Evolutionary conservation across 495 filamentous ascomycete species (phyloP).

Genomic region (Rusavskia elegans): DNA sequence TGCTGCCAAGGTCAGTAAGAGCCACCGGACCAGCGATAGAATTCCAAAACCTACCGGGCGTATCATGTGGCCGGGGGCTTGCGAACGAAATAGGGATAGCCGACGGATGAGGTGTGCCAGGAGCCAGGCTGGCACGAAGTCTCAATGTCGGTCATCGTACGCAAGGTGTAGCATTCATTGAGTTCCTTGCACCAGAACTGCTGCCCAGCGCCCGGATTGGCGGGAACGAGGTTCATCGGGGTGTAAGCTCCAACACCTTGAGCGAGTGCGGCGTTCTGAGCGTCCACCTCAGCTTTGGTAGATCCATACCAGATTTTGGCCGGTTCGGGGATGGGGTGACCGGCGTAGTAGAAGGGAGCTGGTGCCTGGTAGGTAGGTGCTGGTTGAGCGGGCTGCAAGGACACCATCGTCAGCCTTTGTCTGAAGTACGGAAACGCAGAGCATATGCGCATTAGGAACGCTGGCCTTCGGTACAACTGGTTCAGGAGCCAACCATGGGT

Average conservation of each 20-base stretch:
- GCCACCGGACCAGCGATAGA: not conserved
- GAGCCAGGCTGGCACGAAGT: constrained; percentile 14
- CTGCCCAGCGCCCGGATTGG: constrained; percentile 3
- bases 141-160: constrained; percentile 13
- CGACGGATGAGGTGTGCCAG: constrained; percentile 7
- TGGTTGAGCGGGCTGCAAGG: not conserved
- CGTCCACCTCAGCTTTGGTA: constrained; percentile 8
- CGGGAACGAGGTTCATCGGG: constrained; percentile 5
- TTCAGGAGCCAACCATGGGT: not conserved
- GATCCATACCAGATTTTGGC: constrained; percentile 1
- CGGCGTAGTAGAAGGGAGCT: not conserved
- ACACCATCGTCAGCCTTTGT: not conserved
- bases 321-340: not conserved
- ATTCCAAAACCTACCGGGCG: not conserved
- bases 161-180: constrained; percentile 12
- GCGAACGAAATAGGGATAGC: constrained; percentile 11
- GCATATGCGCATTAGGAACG: not conserved
- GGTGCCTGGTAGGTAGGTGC: not conserved
- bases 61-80: constrained; percentile 1
- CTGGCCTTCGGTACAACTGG: not conserved
- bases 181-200: constrained; percentile 15
- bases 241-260: constrained; percentile 4
- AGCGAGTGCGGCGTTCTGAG: constrained; percentile 6
- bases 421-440: not conserved
- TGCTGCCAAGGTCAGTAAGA: not conserved